These are phyloP conservation scores for Starmerella floricola DNA, from an alignment of 805 yeast species.

Conservation along the genomic window DNA sequence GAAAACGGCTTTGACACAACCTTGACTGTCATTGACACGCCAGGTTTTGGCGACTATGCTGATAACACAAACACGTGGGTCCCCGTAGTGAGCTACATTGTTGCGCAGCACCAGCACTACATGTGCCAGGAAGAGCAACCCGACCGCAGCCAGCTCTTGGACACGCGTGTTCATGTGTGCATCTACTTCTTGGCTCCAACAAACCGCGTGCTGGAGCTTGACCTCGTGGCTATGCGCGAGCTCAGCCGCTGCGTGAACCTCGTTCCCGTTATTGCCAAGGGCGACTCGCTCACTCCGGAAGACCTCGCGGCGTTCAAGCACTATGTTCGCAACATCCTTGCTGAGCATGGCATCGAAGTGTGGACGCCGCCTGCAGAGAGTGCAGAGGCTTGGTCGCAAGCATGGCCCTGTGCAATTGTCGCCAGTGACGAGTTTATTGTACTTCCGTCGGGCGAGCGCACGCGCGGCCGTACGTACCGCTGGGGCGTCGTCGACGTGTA, in stretches of 20 bases:
- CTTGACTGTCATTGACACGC: constrained; percentile 78
- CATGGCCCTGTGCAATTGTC: constrained; percentile 59
- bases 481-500: constrained; percentile 88
- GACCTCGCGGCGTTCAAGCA: constrained; percentile 60
- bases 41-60: constrained; percentile 86
- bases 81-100: constrained; percentile 76
- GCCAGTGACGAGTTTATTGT: constrained; percentile 57
- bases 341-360: constrained; percentile 69
- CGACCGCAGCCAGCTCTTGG: constrained; percentile 39
- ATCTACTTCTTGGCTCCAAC: constrained; percentile 84
- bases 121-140: constrained; percentile 96
- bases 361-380: constrained; percentile 26
- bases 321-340: constrained; percentile 66
- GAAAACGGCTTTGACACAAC: constrained; percentile 71
- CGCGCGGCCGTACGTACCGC: constrained; percentile 74
- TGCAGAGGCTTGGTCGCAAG: no score
- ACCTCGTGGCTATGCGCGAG: constrained; percentile 78
- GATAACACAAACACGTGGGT: constrained; percentile 79
- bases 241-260: constrained; percentile 69
- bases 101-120: constrained; percentile 76
- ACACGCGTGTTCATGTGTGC: constrained; percentile 82
- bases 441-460: constrained; percentile 43
- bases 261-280: constrained; percentile 78
- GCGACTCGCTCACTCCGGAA: constrained; percentile 67
- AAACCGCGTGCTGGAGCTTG: constrained; percentile 80